Base-by-base conservation (phyloP, 2,329 filamentous ascomycete species). In the Alternaria sp. region DNA sequence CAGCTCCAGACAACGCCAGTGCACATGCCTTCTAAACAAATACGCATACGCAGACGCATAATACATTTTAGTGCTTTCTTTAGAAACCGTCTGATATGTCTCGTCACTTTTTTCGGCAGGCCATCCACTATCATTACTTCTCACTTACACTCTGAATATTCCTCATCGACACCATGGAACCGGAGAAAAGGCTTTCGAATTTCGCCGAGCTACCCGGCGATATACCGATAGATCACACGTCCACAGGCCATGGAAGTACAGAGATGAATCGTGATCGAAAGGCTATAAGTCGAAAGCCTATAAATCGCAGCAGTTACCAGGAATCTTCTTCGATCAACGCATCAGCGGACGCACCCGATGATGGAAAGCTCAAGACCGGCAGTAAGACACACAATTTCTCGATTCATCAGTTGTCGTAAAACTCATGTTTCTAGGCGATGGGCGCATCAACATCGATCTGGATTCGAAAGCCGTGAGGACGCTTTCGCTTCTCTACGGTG, bases 371-470 rank as follows among this genome's bases (percentile, higher is more conserved):
- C 34, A 36, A 36, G 14, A 16, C 34, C 14, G 14, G 34, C 12
- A 16, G 34, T 36, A 36, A 36, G 34, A 36, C 14, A 1, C 14
- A 7, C 5, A 0, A n/a, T 16, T 36, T 0, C 5, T 36, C 5
- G 12, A 7, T 36, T 36, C 34, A 16, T 36, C 14, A 36, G 14
- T 0, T 16, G 14, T n/a, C n/a, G n/a, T n/a, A n/a, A 36, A 14
- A 36, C 34, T 36, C 12, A 36, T 36, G 14, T 36, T 36, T 16
- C 5, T 28, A 55, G 53, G 18, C 12, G 51, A 62, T 52, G 59
- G 59, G 7, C 59, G 55, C 39, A 38, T 62, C 26, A 55, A 59
- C 12, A 59, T 62, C 24, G 55, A 62, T 18, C 30, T 62, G 26
- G 47, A 62, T 11, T 55, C 59, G 3, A 54, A 34, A 24, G 12